phyloP scores from a whole-genome alignment of 2,329 filamentous ascomycete species.

The Cladosporium sp. region DNA sequence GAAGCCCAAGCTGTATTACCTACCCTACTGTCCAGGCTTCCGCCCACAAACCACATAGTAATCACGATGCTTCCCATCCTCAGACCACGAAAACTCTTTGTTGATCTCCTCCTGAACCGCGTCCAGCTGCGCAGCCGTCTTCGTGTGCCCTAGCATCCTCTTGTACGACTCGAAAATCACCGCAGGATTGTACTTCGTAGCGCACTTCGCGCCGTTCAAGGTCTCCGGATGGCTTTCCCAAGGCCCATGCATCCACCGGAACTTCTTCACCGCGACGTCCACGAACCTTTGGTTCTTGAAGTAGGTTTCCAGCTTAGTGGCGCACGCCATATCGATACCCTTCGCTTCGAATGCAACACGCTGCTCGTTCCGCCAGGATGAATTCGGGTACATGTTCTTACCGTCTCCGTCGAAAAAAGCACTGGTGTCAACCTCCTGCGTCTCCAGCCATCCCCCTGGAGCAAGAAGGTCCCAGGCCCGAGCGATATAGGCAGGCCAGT shows the following conservation, averaged over 20 bases:
- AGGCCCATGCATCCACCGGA: conserved; percentile 2
- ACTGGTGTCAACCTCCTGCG: background rate
- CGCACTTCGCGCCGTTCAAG: background rate
- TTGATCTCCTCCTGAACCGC: background rate
- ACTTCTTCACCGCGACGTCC: background rate
- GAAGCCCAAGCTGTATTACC: too few species aligned
- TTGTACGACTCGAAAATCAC: background rate
- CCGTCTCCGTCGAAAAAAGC: background rate
- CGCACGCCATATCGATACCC: background rate
- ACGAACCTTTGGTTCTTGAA: background rate
- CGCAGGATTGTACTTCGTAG: background rate
- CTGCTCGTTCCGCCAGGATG: background rate
- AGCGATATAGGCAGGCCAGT: background rate
- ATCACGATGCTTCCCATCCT: background rate
- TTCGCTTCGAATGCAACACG: background rate
- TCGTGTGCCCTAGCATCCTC: background rate
- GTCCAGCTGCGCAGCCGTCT: background rate
- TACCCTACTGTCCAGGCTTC: background rate
- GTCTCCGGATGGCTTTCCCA: conserved; percentile 11
- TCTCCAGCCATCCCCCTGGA: background rate
- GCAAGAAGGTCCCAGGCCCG: background rate
- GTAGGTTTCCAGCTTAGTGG: background rate
- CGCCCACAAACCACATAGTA: background rate
- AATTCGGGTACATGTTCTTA: background rate
- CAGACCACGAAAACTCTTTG: background rate